Conservation (phyloP, 2,329 filamentous ascomycete genomes). For the Penicillium freii region DNA sequence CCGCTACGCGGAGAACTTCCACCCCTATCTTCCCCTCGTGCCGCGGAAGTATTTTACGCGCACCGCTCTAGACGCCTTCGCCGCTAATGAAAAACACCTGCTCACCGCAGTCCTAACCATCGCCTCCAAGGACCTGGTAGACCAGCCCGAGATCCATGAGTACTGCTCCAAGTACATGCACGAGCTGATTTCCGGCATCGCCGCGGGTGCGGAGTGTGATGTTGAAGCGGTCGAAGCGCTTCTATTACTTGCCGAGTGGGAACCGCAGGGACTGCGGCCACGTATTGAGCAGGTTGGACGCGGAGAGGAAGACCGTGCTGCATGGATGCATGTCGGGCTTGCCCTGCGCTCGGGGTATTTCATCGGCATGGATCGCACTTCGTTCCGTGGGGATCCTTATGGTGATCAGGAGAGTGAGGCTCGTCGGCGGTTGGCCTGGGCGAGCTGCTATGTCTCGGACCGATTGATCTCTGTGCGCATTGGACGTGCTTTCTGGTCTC, state of each 20-base stretch:
- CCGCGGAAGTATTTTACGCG: conserved; percentile 59
- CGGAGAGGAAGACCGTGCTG: conserved; percentile 70
- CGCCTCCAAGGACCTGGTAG: conserved; percentile 67
- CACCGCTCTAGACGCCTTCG: conserved; percentile 54
- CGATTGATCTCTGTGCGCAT: conserved; percentile 68
- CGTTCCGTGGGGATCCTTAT: conserved; percentile 60
- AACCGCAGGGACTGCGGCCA: conserved; percentile 62
- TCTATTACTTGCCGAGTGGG: conserved; percentile 70
- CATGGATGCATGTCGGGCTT: conserved; percentile 74
- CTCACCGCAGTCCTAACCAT: conserved; percentile 70
- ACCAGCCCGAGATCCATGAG: conserved; percentile 62
- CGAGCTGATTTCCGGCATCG: conserved; percentile 63
- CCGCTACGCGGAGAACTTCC: conserved; percentile 64
- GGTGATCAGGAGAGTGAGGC: conserved; percentile 60
- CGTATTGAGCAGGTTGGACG: conserved; percentile 63
- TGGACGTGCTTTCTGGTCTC: conserved; percentile 71
- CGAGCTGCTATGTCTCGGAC: conserved; percentile 66
- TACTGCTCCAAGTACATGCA: conserved; percentile 70
- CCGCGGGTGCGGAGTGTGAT: conserved; percentile 64
- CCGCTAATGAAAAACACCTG: conserved; percentile 62
- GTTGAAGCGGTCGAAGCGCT: conserved; percentile 71
- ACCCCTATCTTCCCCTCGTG: conserved; percentile 68
- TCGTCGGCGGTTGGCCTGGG: conserved; percentile 67
- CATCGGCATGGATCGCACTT: conserved; percentile 66
- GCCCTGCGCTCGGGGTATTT: conserved; percentile 69